A percentile compares a stretch with the other conserved stretches of the same genome.
These are phyloP conservation scores for Seiridium unicorne DNA, from an alignment of 2,329 filamentous ascomycete genomes.

Conservation along the genomic window DNA sequence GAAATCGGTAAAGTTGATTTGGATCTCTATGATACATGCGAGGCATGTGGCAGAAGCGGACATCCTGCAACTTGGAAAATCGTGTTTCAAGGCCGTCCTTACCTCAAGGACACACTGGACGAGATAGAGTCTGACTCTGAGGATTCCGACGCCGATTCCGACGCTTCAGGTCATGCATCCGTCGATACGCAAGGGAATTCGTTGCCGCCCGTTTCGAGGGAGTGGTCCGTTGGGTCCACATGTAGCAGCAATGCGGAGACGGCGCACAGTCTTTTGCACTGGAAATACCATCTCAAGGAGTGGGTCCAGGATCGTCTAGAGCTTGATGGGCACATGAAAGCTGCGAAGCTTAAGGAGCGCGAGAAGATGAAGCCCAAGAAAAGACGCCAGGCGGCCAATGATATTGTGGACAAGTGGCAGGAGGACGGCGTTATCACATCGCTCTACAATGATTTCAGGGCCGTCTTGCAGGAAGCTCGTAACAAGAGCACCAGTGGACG, in stretches of 20 bases:
- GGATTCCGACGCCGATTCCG: slow-evolving; percentile 30
- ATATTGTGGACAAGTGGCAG: slow-evolving; percentile 65
- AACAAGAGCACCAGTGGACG: slow-evolving; percentile 35
- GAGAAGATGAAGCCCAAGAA: slow-evolving; percentile 60
- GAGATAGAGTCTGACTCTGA: slow-evolving; percentile 48
- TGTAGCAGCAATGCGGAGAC: slow-evolving; percentile 58
- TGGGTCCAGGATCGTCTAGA: slow-evolving; percentile 65
- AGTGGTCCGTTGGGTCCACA: slow-evolving; percentile 36
- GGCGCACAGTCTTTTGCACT: slow-evolving; percentile 71
- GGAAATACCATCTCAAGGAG: slow-evolving; percentile 72
- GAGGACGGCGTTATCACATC: slow-evolving; percentile 54
- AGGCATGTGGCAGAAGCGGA: slow-evolving; percentile 67
- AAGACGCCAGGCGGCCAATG: slow-evolving; percentile 58
- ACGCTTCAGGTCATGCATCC: slow-evolving; percentile 28
- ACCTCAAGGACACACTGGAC: slow-evolving; percentile 63
- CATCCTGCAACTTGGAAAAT: slow-evolving; percentile 68
- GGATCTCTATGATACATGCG: slow-evolving; percentile 51
- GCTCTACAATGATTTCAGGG: slow-evolving; percentile 66
- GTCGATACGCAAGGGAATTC: slow-evolving; percentile 38
- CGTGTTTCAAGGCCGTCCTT: slow-evolving; percentile 63
- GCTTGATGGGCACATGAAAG: slow-evolving; percentile 53
- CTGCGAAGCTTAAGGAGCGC: slow-evolving; percentile 58
- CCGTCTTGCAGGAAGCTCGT: slow-evolving; percentile 57
- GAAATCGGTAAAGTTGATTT: slow-evolving; percentile 35
- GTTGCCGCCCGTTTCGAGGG: slow-evolving; percentile 33